These are phyloP conservation scores for Colletotrichum limetticola DNA, from an alignment of 2,329 filamentous ascomycete genomes.

Conservation along the genomic window DNA sequence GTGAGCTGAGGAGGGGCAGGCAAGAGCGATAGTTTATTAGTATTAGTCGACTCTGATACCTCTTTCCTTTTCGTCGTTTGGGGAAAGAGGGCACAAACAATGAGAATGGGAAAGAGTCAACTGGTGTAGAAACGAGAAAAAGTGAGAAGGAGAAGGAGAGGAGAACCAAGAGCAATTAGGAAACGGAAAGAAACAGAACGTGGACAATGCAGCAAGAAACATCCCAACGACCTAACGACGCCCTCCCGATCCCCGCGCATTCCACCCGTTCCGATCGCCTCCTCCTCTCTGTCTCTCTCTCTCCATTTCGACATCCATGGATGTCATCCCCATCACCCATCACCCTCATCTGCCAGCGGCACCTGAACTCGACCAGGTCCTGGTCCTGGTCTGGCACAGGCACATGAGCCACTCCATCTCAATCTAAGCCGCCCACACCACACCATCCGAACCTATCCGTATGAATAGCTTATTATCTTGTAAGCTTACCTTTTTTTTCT, in stretches of 20 bases:
- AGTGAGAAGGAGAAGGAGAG: neutral
- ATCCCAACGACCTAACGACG: slow-evolving; percentile 10
- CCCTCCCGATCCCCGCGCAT: slow-evolving; percentile 32
- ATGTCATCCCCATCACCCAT: neutral
- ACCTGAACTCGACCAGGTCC: slow-evolving; percentile 5
- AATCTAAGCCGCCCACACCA: neutral
- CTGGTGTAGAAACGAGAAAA: neutral
- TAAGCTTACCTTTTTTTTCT: neutral
- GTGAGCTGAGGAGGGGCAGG: neutral
- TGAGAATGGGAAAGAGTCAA: neutral
- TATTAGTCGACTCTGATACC: neutral
- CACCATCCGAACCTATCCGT: neutral
- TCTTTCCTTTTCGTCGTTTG: neutral
- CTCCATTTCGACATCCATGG: neutral
- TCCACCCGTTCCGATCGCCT: slow-evolving; percentile 33
- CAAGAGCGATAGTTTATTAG: neutral
- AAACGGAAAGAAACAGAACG: neutral
- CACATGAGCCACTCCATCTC: neutral
- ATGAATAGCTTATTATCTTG: neutral
- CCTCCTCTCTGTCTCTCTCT: neutral
- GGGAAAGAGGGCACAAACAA: neutral
- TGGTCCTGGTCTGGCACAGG: neutral
- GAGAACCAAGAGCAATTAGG: neutral
- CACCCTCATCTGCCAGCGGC: slow-evolving; percentile 6
- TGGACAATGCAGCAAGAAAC: slow-evolving; percentile 1